Evolutionary conservation across 139 green algal species (phyloP), one percentile per base, ranked within the genome.

Genomic region (Chlamydomonas sp.): DNA sequence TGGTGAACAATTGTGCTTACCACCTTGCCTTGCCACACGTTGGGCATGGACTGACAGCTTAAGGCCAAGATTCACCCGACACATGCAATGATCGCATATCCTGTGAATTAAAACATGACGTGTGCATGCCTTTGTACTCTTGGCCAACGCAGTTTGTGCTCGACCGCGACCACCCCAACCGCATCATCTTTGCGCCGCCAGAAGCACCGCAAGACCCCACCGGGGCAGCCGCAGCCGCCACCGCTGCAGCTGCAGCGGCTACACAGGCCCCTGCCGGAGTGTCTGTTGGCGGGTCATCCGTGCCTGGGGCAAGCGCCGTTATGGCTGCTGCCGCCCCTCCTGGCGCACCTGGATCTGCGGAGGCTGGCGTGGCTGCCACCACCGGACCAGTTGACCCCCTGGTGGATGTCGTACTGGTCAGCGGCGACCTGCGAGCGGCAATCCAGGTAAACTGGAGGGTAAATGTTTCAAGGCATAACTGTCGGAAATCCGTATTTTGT

Each of bases 81-180:
- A 49, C 31, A 49, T 49, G 31, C 31, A 49, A 49, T 49, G 31
- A 49, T 49, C 31, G 31, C 31, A 49, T 49, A 49, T 49, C 31
- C 31, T 49, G 31, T 49, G 31, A 49, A 49, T 49, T 49, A 49
- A 49, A 49, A 49, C 31, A 49, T 49, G 31, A 49, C 31, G 31
- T 49, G 31, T 49, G 31, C 31, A 49, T 49, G 31, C 31, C 31
- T 49, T 49, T 49, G 31, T 49, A 49, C 31, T 49, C 31, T 49
- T 49, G 31, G 31, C 31, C 31, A 49, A 49, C 79, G 17, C 89
- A 92, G 85, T 94, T 99, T 76, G 87, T 90, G 10, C 86, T 99
- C 78, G 95, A 98, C 78, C 90, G 97, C 18, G 89, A 92, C 61
- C 95, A 99, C 89, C 89, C 91, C 87, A 99, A 99, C 95, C 87